These are phyloP conservation scores for Citropsis articulata DNA, from an alignment of 345 rosid genomes.

Conservation along the genomic window DNA sequence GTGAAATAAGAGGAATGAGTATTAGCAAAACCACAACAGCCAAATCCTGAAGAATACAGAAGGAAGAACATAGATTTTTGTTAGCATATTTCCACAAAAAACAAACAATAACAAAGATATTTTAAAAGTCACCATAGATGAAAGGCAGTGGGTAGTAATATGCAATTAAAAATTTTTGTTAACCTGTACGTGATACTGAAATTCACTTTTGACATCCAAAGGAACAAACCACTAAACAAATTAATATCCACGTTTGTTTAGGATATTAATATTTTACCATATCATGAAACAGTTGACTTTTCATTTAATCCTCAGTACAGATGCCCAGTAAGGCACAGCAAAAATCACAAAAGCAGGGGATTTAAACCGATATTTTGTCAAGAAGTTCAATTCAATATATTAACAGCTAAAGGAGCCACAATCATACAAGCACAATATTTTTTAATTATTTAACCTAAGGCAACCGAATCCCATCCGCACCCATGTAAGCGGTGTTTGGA, in stretches of 20 bases:
- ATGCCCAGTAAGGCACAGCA: not conserved
- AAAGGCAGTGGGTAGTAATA: not conserved
- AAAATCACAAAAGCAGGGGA: slow-evolving; percentile 8
- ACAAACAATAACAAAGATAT: slow-evolving; percentile 1
- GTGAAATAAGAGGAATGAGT: slow-evolving; percentile 96
- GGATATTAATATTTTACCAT: slow-evolving; percentile 10
- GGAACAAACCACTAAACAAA: not conserved
- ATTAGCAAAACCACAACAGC: slow-evolving; percentile 97
- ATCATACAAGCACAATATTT: slow-evolving; percentile 14
- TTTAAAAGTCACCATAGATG: not conserved
- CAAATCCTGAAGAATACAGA: slow-evolving; percentile 65
- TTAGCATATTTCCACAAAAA: slow-evolving; percentile 8
- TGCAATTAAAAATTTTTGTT: not conserved
- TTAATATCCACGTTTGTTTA: not conserved
- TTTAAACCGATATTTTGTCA: not conserved
- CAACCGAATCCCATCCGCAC: too few species aligned
- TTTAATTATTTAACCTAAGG: not conserved
- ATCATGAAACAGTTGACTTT: slow-evolving; percentile 1
- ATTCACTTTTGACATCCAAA: not conserved
- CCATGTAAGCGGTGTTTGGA: too few species aligned
- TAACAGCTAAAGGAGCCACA: slow-evolving; percentile 19
- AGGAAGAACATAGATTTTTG: slow-evolving; percentile 8
- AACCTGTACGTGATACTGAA: not conserved
- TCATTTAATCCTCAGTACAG: slow-evolving; percentile 9
- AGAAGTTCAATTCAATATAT: not conserved